phyloP scores from a whole-genome alignment of 306 rosid species.

The Vigna unguiculata region DNA sequence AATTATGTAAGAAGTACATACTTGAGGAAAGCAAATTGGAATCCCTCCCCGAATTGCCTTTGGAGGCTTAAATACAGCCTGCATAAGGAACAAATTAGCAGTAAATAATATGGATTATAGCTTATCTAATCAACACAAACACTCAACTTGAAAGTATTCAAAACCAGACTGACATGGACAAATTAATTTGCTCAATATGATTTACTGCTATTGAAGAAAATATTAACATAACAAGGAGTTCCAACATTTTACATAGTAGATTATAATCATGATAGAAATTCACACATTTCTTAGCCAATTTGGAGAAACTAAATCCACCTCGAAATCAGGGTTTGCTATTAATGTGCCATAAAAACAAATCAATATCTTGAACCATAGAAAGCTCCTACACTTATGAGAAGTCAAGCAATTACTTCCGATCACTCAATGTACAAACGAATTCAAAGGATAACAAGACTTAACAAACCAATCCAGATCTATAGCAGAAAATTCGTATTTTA shows the following conservation, averaged over 20 bases:
- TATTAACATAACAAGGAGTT: not conserved
- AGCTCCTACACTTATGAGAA: not conserved
- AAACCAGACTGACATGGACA: constrained; percentile 3
- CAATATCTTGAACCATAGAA: constrained; percentile 26
- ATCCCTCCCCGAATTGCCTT: constrained; percentile 97
- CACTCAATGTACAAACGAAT: constrained; percentile 18
- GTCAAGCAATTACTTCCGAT: constrained; percentile 2
- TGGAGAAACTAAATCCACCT: constrained; percentile 8
- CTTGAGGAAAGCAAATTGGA: constrained; percentile 98
- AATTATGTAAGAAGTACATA: constrained; percentile 54
- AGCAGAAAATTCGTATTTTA: not conserved
- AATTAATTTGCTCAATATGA: constrained; percentile 4
- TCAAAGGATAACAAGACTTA: not conserved
- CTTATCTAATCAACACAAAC: constrained; percentile 22
- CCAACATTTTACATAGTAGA: constrained; percentile 8
- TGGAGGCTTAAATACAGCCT: constrained; percentile 88
- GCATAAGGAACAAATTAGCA: constrained; percentile 49
- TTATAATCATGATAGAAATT: constrained; percentile 28
- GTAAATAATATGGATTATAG: constrained; percentile 10
- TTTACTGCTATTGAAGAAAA: constrained; percentile 1
- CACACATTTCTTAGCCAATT: not conserved
- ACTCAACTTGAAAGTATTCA: constrained; percentile 23
- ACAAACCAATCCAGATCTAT: constrained; percentile 29
- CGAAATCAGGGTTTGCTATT: constrained; percentile 14
- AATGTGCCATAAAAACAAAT: constrained; percentile 13